phyloP scores from a whole-genome alignment of 202 grass and related monocot species.

The Zizania palustris region DNA sequence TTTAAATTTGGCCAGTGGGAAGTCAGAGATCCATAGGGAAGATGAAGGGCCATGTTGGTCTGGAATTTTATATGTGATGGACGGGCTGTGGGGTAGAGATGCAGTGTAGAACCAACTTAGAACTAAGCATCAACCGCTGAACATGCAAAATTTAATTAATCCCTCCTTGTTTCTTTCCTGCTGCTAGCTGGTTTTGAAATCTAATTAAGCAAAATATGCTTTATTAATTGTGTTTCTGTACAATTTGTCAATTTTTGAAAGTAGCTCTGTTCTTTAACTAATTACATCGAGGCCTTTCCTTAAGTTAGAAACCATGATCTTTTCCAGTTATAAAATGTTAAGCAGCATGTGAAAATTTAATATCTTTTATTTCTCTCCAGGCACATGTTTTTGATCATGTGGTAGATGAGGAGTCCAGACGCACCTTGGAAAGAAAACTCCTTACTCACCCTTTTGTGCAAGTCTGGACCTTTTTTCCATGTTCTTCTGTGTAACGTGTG shows the following conservation, averaged over 20 bases:
- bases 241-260: neutral
- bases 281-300: neutral
- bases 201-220: too few relatives aligned
- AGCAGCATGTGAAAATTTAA: conserved; percentile 24
- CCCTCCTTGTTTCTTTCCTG: too few relatives aligned
- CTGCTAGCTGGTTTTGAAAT: too few relatives aligned
- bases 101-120: too few relatives aligned
- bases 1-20: too few relatives aligned
- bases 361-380: conserved; percentile 29
- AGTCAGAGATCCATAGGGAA: too few relatives aligned
- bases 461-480: neutral
- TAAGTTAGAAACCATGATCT: neutral
- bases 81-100: too few relatives aligned
- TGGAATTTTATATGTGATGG: too few relatives aligned
- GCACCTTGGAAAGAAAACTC: conserved; percentile 7
- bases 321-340: conserved; percentile 11
- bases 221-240: neutral
- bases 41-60: too few relatives aligned
- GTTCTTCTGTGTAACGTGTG: neutral
- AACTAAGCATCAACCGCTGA: too few relatives aligned
- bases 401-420: conserved; percentile 11
- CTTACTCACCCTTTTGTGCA: conserved; percentile 14
- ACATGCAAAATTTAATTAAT: too few relatives aligned
- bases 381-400: neutral
- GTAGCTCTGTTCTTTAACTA: conserved; percentile 10